phyloP scores from a whole-genome alignment of 2,329 filamentous ascomycete genomes.

The Ophiocordyceps robertsii region DNA sequence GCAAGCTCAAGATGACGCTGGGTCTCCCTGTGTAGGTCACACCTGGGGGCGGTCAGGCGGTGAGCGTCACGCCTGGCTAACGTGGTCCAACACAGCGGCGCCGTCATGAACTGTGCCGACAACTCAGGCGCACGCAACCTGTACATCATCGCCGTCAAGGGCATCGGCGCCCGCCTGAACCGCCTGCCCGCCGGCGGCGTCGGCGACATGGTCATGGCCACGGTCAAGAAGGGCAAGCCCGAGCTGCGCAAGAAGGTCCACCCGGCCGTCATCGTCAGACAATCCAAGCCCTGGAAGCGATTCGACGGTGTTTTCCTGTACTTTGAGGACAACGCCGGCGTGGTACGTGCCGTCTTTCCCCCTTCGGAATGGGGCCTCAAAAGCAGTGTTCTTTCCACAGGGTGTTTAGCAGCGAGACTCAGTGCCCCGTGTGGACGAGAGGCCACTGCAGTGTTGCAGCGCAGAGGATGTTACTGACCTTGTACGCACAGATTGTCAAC shows the following conservation, averaged over 20 bases:
- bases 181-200: constrained; percentile 93
- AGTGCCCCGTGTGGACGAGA: too few species aligned
- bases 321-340: constrained; percentile 99
- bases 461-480: constrained; percentile 18
- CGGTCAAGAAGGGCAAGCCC: constrained; percentile 99
- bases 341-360: constrained; percentile 49
- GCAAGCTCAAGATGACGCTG: constrained; percentile 99
- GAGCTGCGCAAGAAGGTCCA: constrained; percentile 99
- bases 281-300: constrained; percentile 99
- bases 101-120: constrained; percentile 99
- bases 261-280: constrained; percentile 96
- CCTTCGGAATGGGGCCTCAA: too few species aligned
- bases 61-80: constrained; percentile 3
- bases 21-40: constrained; percentile 89
- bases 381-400: too few species aligned
- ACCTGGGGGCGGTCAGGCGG: background rate
- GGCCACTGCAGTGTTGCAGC: too few species aligned
- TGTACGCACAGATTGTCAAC: constrained; percentile 73
- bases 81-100: constrained; percentile 51
- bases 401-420: too few species aligned
- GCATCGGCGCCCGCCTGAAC: constrained; percentile 95
- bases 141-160: constrained; percentile 99
- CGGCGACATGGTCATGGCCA: constrained; percentile 99
- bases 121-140: constrained; percentile 98
- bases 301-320: constrained; percentile 98